These are phyloP conservation scores for Plasmodium vivax DNA, from an alignment of 169 alveolate species.

Conservation along the genomic window DNA sequence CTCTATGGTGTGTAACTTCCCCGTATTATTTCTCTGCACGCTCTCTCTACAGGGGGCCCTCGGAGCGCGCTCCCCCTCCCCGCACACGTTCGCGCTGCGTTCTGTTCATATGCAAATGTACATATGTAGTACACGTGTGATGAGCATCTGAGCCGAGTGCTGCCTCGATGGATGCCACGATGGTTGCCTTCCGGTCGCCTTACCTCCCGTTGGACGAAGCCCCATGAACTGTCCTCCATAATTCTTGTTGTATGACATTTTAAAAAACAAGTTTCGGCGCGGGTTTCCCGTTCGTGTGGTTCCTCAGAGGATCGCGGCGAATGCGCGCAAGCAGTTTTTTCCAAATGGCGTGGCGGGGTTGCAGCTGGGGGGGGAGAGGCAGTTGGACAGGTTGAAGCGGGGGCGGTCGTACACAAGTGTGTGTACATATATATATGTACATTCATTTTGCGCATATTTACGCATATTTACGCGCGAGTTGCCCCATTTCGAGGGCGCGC, in stretches of 20 bases:
- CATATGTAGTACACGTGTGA: not conserved
- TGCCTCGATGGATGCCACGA: not conserved
- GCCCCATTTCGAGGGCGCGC: not conserved
- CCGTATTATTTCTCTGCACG: not conserved
- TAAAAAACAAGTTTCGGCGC: conserved; percentile 4
- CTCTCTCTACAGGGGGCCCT: not conserved
- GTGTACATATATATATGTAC: not conserved
- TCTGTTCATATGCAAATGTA: not conserved
- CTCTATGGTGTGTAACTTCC: not conserved
- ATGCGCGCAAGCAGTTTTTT: not conserved
- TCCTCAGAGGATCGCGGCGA: not conserved
- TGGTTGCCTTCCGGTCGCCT: not conserved
- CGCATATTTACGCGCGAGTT: not conserved
- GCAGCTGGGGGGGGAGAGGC: not conserved
- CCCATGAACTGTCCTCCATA: conserved; percentile 76
- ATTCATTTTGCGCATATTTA: too few species aligned
- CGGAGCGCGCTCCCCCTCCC: not conserved
- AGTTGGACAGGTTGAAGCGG: not conserved
- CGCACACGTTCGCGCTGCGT: not conserved
- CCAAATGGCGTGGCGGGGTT: not conserved
- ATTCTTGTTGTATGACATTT: conserved; percentile 69
- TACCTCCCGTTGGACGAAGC: conserved; percentile 23
- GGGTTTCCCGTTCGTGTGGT: not conserved
- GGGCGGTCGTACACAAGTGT: not conserved
- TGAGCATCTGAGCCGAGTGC: not conserved